These are phyloP conservation scores for Macrophomina pseudophaseolina DNA, from an alignment of 2,329 filamentous ascomycete genomes.

Conservation along the genomic window DNA sequence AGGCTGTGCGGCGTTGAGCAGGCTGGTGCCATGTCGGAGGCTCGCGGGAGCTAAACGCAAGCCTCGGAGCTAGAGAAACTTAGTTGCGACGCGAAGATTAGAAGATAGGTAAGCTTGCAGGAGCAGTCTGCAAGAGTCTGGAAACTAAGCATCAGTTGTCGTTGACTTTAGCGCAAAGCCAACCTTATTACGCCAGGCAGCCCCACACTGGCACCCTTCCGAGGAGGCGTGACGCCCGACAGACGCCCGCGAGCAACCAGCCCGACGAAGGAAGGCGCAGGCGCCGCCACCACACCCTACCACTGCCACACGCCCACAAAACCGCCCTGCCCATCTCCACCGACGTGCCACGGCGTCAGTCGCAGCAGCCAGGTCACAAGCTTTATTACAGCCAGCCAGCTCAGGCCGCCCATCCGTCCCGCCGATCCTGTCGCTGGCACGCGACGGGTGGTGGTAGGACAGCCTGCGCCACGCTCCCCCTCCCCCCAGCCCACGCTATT, in stretches of 20 bases:
- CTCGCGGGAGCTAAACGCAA: too few relatives aligned
- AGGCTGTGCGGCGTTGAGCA: too few relatives aligned
- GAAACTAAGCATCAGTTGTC: not conserved
- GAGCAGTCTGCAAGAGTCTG: not conserved
- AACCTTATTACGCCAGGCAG: not conserved
- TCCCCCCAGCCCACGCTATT: not conserved
- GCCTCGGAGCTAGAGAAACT: too few relatives aligned
- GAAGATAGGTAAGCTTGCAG: not conserved
- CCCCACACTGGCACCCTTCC: not conserved
- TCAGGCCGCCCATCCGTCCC: not conserved
- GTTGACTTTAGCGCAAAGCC: not conserved
- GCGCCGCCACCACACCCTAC: not conserved
- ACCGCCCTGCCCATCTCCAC: not conserved
- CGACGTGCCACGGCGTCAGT: not conserved
- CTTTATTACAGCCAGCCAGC: not conserved
- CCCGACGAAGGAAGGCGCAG: not conserved
- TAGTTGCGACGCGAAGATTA: not conserved
- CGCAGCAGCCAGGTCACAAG: not conserved
- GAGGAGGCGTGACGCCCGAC: not conserved
- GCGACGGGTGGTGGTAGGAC: not conserved
- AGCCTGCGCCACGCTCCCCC: not conserved
- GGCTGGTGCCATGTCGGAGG: too few relatives aligned
- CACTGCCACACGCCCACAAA: not conserved
- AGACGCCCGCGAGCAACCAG: not conserved
- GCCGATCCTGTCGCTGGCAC: not conserved